A percentile compares a stretch with the other conserved stretches of the same genome.
Evolutionary conservation across 139 green algal genomes (phyloP).

Genomic region (Helicosporidium sp.): DNA sequence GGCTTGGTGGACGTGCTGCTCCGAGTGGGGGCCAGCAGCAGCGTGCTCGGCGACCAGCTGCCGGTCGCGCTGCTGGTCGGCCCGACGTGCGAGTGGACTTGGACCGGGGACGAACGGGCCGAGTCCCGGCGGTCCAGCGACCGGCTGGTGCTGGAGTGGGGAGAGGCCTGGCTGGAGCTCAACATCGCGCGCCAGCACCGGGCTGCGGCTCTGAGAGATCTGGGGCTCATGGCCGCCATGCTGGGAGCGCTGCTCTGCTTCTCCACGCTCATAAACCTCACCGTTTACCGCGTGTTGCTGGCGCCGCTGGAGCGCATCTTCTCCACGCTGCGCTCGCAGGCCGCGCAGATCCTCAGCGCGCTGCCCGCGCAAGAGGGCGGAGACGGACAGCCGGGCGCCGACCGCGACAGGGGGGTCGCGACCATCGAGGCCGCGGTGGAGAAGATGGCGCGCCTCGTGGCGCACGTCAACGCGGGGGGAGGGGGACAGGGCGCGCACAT

Average conservation of each 20-base stretch:
- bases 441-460: constrained; percentile 35
- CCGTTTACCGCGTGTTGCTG: constrained; percentile 15
- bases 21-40: too few relatives aligned
- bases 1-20: too few relatives aligned
- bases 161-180: constrained; percentile 1
- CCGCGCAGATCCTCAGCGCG: constrained; percentile 14
- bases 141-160: too few relatives aligned
- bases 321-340: constrained; percentile 17
- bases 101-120: too few relatives aligned
- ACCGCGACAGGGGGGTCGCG: constrained; percentile 1
- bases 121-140: too few relatives aligned
- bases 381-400: not conserved
- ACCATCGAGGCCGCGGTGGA: constrained; percentile 16
- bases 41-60: too few relatives aligned
- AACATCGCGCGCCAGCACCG: constrained; percentile 2
- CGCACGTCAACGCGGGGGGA: constrained; percentile 15
- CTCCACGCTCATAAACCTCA: constrained; percentile 5
- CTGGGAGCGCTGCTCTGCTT: constrained; percentile 7
- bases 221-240: constrained; percentile 4
- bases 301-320: constrained; percentile 32
- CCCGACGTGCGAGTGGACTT: too few relatives aligned
- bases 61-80: too few relatives aligned
- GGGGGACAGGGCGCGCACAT: too few relatives aligned
- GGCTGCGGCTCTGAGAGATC: constrained; percentile 1
- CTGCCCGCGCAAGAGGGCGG: constrained; percentile 7